phyloP scores from a whole-genome alignment of 2,329 filamentous ascomycete genomes.

The Clonostachys rhizophaga region DNA sequence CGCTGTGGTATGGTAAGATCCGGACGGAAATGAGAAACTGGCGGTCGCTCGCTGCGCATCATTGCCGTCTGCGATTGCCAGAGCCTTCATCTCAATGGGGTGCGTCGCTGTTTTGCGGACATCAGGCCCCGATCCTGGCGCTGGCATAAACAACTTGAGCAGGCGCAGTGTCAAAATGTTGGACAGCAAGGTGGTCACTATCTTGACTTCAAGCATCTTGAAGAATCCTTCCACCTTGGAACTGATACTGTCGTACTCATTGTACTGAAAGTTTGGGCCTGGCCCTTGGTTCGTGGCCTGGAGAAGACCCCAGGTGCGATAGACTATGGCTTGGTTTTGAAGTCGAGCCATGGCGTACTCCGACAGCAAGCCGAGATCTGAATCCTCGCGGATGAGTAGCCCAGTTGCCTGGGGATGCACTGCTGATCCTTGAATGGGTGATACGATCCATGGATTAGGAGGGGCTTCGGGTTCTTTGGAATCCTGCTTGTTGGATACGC shows the following conservation, averaged over 20 bases:
- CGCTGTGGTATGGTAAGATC: neutral
- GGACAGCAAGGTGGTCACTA: neutral
- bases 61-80: neutral
- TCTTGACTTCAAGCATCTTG: too few relatives aligned
- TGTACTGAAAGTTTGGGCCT: constrained; percentile 55
- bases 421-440: constrained; percentile 42
- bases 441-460: constrained; percentile 47
- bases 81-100: neutral
- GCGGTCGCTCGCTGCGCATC: neutral
- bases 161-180: neutral
- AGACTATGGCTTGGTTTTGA: constrained; percentile 45
- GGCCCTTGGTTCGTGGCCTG: constrained; percentile 42
- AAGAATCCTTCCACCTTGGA: neutral
- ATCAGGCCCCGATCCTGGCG: neutral
- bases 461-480: neutral
- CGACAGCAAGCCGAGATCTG: constrained; percentile 15
- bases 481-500: constrained; percentile 37
- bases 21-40: neutral
- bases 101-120: neutral
- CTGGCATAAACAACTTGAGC: neutral
- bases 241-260: constrained; percentile 40
- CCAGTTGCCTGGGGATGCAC: constrained; percentile 1
- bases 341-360: constrained; percentile 45
- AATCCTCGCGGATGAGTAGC: constrained; percentile 1
- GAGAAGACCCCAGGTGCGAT: constrained; percentile 59